Evolutionary conservation across 2,329 filamentous ascomycete genomes (phyloP).

Genomic region (Arthrobotrys megalospora): DNA sequence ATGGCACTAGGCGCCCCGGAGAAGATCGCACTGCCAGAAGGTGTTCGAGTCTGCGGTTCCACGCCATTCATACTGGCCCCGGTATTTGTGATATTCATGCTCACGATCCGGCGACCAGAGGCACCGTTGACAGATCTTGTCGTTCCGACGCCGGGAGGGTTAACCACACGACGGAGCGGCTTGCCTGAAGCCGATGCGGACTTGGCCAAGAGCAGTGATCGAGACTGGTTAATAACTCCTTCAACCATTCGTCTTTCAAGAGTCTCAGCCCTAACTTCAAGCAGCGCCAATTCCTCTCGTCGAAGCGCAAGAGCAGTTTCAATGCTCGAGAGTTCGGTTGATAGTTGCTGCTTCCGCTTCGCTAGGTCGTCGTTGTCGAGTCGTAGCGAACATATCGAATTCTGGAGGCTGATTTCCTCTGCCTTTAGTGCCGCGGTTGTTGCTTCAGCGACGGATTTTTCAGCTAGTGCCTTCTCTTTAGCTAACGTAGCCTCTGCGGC

Average conservation of each 20-base stretch:
- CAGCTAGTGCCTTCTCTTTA: slow-evolving; percentile 81
- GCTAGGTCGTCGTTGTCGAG: slow-evolving; percentile 82
- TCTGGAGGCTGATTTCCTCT: slow-evolving; percentile 73
- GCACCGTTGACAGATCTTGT: slow-evolving; percentile 41
- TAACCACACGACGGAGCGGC: slow-evolving; percentile 50
- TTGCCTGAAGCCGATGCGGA: slow-evolving; percentile 40
- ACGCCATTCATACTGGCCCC: background rate
- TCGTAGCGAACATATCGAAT: slow-evolving; percentile 71
- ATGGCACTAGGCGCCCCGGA: slow-evolving; percentile 26
- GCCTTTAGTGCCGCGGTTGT: slow-evolving; percentile 64
- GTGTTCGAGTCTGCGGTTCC: slow-evolving; percentile 50
- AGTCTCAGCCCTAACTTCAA: slow-evolving; percentile 89
- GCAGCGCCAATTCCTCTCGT: slow-evolving; percentile 88
- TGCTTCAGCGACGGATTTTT: slow-evolving; percentile 76
- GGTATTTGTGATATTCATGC: slow-evolving; percentile 49
- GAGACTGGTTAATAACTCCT: slow-evolving; percentile 95
- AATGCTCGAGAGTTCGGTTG: slow-evolving; percentile 88
- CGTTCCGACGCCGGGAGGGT: slow-evolving; percentile 48
- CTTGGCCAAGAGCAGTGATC: slow-evolving; percentile 76
- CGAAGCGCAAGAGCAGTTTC: slow-evolving; percentile 91
- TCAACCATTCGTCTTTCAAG: slow-evolving; percentile 94
- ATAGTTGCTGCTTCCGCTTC: slow-evolving; percentile 83
- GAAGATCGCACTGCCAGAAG: slow-evolving; percentile 58
- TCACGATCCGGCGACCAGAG: slow-evolving; percentile 51
- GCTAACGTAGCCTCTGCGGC: slow-evolving; percentile 83